Percentiles rank a stretch among this genome's conserved stretches.
Evolutionary conservation across 2,329 filamentous ascomycete species (phyloP).

Genomic region (Aspergillus fumigatiaffinis): DNA sequence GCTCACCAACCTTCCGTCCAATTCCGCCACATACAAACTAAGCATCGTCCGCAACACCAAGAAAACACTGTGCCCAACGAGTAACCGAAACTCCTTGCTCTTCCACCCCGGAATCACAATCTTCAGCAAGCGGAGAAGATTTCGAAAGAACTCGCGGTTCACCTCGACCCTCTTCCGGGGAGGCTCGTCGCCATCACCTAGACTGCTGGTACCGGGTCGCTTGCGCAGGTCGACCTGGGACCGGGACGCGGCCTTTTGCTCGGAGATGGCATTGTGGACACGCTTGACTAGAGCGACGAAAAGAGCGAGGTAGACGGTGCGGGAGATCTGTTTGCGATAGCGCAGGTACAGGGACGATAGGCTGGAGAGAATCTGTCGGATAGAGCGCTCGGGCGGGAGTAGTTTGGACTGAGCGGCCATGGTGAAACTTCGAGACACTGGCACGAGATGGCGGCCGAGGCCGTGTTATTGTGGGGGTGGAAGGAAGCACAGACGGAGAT

Average conservation of each 20-base stretch:
- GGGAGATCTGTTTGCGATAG: slow-evolving; percentile 77
- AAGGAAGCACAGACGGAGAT: neutral
- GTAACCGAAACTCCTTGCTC: slow-evolving; percentile 79
- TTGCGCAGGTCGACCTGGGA: slow-evolving; percentile 61
- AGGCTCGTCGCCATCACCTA: slow-evolving; percentile 27
- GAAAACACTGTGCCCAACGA: slow-evolving; percentile 91
- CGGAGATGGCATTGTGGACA: slow-evolving; percentile 83
- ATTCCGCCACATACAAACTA: slow-evolving; percentile 90
- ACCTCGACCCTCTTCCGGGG: slow-evolving; percentile 79
- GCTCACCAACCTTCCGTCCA: slow-evolving; percentile 92
- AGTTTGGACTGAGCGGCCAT: slow-evolving; percentile 79
- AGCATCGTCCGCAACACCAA: slow-evolving; percentile 85
- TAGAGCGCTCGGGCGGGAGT: slow-evolving; percentile 58
- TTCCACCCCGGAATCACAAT: slow-evolving; percentile 89
- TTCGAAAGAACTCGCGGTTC: slow-evolving; percentile 81
- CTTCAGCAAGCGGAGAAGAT: slow-evolving; percentile 69
- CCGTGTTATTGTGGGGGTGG: neutral
- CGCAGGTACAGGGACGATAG: slow-evolving; percentile 70
- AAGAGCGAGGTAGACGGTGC: slow-evolving; percentile 77
- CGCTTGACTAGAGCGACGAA: slow-evolving; percentile 78
- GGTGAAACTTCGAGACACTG: slow-evolving; percentile 3
- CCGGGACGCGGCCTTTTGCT: slow-evolving; percentile 80
- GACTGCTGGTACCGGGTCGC: slow-evolving; percentile 45
- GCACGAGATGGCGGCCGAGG: slow-evolving; percentile 10
- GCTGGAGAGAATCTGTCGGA: slow-evolving; percentile 62